These are phyloP conservation scores for Isoetes taiwanensis DNA, from an alignment of 75 land plant genomes.

Conservation along the genomic window DNA sequence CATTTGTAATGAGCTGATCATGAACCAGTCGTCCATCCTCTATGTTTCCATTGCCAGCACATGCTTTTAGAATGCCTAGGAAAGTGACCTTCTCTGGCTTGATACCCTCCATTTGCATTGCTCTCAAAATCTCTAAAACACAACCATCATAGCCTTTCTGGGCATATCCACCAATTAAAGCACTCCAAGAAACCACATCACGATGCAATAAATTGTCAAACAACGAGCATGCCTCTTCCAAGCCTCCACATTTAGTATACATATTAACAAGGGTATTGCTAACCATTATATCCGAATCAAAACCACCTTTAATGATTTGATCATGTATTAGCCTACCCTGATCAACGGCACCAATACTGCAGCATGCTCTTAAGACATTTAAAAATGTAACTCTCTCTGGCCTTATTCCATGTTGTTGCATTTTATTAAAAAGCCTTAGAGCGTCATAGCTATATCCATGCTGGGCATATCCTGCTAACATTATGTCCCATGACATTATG, in stretches of 20 bases:
- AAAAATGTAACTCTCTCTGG: constrained; percentile 38
- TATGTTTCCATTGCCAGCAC: constrained; percentile 29
- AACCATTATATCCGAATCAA: constrained; percentile 19
- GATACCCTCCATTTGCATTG: constrained; percentile 21
- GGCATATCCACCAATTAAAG: constrained; percentile 34
- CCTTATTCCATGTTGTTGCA: constrained; percentile 25
- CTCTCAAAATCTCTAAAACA: constrained; percentile 28
- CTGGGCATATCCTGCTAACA: constrained; percentile 41
- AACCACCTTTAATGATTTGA: constrained; percentile 18
- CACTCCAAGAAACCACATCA: constrained; percentile 35
- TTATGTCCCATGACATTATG: constrained; percentile 49
- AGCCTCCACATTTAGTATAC: constrained; percentile 22
- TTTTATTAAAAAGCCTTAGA: constrained; percentile 28
- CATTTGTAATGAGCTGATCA: constrained; percentile 6
- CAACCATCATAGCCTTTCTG: constrained; percentile 23
- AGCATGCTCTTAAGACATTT: constrained; percentile 24
- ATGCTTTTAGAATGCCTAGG: constrained; percentile 51
- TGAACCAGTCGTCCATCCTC: constrained; percentile 4
- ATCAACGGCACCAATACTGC: not conserved
- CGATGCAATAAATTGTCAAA: constrained; percentile 26
- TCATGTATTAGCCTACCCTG: constrained; percentile 39
- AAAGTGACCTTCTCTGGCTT: constrained; percentile 44
- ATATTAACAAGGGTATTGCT: constrained; percentile 28
- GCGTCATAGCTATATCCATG: constrained; percentile 38
- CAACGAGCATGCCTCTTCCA: constrained; percentile 13